Percentiles rank a stretch among this genome's conserved stretches.
Evolutionary conservation across 108 stramenopile genomes (phyloP).

Genomic region (Cafeteria roenbergensis): DNA sequence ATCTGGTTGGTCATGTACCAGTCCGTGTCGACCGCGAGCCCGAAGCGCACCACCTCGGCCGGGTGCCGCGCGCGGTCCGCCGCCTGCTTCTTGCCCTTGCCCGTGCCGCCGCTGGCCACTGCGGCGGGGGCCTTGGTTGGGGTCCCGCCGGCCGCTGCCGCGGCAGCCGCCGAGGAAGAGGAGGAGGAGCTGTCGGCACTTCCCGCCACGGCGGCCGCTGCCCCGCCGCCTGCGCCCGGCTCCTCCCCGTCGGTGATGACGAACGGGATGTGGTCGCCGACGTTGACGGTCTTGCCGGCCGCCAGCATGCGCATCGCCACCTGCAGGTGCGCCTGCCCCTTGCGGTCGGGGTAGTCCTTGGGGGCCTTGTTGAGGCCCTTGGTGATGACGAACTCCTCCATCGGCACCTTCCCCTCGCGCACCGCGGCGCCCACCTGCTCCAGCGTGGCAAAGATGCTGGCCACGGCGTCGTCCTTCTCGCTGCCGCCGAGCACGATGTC

Average conservation of each 20-base stretch:
- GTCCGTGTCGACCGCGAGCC: slow-evolving; percentile 66
- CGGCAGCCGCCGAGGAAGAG: background rate
- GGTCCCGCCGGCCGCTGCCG: no score
- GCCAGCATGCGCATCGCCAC: slow-evolving; percentile 89
- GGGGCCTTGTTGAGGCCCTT: slow-evolving; percentile 96
- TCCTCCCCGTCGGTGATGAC: slow-evolving; percentile 52
- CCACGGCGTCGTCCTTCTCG: slow-evolving; percentile 65
- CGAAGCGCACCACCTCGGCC: slow-evolving; percentile 8
- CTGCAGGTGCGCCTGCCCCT: slow-evolving; percentile 79
- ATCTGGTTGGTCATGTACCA: slow-evolving; percentile 97
- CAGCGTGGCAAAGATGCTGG: slow-evolving; percentile 71
- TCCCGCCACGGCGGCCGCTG: background rate
- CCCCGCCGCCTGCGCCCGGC: background rate
- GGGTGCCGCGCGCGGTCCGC: slow-evolving; percentile 24
- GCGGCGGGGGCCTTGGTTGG: no score
- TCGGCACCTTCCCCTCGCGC: slow-evolving; percentile 60
- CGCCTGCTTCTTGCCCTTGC: background rate
- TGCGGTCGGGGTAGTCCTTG: slow-evolving; percentile 92
- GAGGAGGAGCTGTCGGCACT: background rate
- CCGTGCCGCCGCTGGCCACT: background rate
- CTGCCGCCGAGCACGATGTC: slow-evolving; percentile 75
- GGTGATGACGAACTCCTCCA: slow-evolving; percentile 87
- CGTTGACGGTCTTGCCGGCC: slow-evolving; percentile 73
- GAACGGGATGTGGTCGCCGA: slow-evolving; percentile 97
- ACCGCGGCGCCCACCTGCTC: slow-evolving; percentile 69